These are phyloP conservation scores for Entoloma clypeatum DNA, from an alignment of 1,284 basidiomycete genomes.

Conservation along the genomic window DNA sequence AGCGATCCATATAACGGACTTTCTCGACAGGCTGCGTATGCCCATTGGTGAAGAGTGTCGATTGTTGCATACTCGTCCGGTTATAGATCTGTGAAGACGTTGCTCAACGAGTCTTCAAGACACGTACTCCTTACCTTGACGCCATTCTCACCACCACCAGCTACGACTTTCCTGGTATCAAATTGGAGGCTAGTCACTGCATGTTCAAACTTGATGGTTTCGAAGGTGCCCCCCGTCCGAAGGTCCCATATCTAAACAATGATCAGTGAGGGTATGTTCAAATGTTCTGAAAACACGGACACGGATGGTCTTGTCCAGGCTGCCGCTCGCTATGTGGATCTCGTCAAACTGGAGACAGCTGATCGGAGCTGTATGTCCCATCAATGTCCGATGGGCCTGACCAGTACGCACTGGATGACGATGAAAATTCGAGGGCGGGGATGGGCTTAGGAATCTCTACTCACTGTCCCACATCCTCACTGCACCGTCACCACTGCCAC, in stretches of 20 bases:
- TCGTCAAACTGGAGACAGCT: constrained; percentile 98
- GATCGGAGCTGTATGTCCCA: constrained; percentile 92
- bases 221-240: constrained; percentile 82
- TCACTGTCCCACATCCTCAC: constrained; percentile 99
- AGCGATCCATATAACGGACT: constrained; percentile 95
- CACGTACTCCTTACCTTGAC: constrained; percentile 62
- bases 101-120: constrained; percentile 4
- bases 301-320: constrained; percentile 90
- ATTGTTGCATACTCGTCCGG: constrained; percentile 88
- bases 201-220: constrained; percentile 90
- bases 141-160: constrained; percentile 92
- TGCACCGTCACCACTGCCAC: constrained; percentile 94
- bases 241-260: constrained; percentile 88
- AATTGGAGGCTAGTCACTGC: constrained; percentile 93
- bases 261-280: constrained; percentile 3
- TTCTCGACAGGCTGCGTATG: constrained; percentile 89
- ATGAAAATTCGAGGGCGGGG: constrained; percentile 4
- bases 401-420: constrained; percentile 84
- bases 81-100: constrained; percentile 75
- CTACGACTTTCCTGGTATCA: constrained; percentile 90
- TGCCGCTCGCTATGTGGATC: constrained; percentile 87
- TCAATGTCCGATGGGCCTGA: constrained; percentile 90
- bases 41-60: constrained; percentile 82
- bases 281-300: constrained; percentile 42
- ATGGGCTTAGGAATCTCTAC: constrained; percentile 25